A percentile compares a stretch with the other conserved stretches of the same genome.
Evolutionary conservation across 495 filamentous ascomycete genomes (phyloP).

Genomic region (Immersiella caudata): DNA sequence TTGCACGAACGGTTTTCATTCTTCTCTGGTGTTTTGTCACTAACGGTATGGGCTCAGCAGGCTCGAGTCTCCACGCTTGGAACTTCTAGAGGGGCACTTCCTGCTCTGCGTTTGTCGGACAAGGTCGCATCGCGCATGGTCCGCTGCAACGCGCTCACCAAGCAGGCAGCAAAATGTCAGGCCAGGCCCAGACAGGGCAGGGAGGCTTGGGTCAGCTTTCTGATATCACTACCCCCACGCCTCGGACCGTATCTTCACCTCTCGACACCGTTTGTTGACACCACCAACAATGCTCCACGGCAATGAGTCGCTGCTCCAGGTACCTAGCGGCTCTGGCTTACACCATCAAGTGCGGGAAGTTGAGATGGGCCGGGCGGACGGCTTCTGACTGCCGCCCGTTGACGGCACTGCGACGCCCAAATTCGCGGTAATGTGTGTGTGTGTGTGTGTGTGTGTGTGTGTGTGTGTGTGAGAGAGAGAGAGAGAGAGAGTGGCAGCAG

Average conservation of each 20-base stretch:
- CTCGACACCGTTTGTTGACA: not conserved
- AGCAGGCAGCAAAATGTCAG: not conserved
- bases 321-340: not conserved
- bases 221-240: slow-evolving; percentile 3
- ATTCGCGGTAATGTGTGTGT: no score
- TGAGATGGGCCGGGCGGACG: not conserved
- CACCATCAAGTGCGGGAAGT: not conserved
- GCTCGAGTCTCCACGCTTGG: not conserved
- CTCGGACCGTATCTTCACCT: not conserved
- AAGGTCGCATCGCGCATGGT: slow-evolving; percentile 11
- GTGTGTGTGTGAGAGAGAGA: no score
- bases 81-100: not conserved
- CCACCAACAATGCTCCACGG: not conserved
- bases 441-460: no score
- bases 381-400: not conserved
- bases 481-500: no score
- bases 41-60: not conserved
- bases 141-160: not conserved
- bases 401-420: not conserved
- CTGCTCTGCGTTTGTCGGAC: slow-evolving; percentile 13
- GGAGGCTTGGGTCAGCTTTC: not conserved
- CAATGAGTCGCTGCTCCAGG: not conserved
- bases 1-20: slow-evolving; percentile 3
- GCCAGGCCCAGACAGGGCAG: not conserved
- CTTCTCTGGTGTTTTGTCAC: not conserved